A percentile compares a stretch with the other conserved stretches of the same genome.
phyloP scores from a whole-genome alignment of 2,329 filamentous ascomycete species.

The Magnaporthales sp. region DNA sequence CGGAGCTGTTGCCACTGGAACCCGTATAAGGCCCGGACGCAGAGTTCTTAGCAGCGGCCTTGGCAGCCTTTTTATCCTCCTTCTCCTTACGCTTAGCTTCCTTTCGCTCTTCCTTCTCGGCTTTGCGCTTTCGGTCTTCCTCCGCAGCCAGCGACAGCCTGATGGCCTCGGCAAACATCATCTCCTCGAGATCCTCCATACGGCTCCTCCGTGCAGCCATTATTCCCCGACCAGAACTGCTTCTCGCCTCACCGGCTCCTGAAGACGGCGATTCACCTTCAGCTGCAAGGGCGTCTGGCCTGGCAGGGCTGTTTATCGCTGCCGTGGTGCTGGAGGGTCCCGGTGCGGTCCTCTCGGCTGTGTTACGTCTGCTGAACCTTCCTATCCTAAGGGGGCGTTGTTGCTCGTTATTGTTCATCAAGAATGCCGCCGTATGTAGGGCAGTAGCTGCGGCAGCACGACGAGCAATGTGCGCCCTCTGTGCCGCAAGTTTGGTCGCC shows the following conservation, averaged over 20 bases:
- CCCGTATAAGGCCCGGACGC: constrained; percentile 31
- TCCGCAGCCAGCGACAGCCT: constrained; percentile 83
- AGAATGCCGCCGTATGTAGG: constrained; percentile 86
- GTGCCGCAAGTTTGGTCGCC: constrained; percentile 79
- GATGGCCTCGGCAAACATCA: constrained; percentile 98
- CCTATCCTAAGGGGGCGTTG: constrained; percentile 41
- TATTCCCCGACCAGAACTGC: constrained; percentile 18
- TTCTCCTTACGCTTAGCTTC: constrained; percentile 81
- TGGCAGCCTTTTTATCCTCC: constrained; percentile 69
- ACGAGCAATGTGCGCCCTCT: constrained; percentile 75
- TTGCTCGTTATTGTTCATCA: constrained; percentile 60
- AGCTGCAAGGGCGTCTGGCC: constrained; percentile 9
- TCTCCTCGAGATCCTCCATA: constrained; percentile 85
- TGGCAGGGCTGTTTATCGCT: constrained; percentile 13
- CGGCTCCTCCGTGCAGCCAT: constrained; percentile 33
- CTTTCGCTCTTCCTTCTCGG: constrained; percentile 72
- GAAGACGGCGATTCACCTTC: constrained; percentile 14
- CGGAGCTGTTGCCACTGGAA: constrained; percentile 34
- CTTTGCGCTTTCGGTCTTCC: constrained; percentile 81
- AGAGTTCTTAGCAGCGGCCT: constrained; percentile 43
- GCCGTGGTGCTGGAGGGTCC: constrained; percentile 18
- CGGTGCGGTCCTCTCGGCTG: constrained; percentile 27
- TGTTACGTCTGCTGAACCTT: constrained; percentile 49
- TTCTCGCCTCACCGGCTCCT: constrained; percentile 23
- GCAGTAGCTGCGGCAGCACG: constrained; percentile 89